Percentiles rank a stretch among this genome's conserved stretches.
phyloP scores from a whole-genome alignment of 768 basidiomycete species.

The Paxillus ammoniavirescens region DNA sequence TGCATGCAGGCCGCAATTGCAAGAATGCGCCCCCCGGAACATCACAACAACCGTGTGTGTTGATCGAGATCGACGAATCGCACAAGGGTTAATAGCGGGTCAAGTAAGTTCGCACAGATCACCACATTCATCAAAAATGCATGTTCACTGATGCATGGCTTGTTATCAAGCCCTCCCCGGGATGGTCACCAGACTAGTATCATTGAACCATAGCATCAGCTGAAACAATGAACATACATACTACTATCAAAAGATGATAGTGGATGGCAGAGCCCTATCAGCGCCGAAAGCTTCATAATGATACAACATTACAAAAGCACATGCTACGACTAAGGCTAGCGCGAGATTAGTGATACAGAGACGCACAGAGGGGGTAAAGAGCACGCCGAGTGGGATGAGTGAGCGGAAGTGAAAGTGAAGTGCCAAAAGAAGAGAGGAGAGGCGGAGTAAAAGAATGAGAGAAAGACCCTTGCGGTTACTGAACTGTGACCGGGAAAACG shows the following conservation, averaged over 20 bases:
- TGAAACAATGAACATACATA: background rate
- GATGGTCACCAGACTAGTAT: too few relatives aligned
- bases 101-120: too few relatives aligned
- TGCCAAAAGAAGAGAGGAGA: conserved; percentile 2
- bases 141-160: too few relatives aligned
- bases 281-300: too few relatives aligned
- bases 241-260: too few relatives aligned
- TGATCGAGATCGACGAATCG: background rate
- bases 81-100: too few relatives aligned
- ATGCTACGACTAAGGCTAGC: too few relatives aligned
- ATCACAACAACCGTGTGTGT: background rate
- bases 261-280: too few relatives aligned
- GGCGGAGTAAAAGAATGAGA: background rate
- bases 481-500: background rate
- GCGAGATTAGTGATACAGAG: too few relatives aligned
- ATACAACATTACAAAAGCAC: too few relatives aligned
- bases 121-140: too few relatives aligned
- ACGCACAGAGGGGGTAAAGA: conserved; percentile 7
- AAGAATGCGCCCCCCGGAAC: background rate
- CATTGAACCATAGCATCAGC: background rate
- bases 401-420: background rate
- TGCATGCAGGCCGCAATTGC: background rate
- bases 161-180: too few relatives aligned
- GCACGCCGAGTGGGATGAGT: conserved; percentile 7
- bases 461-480: background rate